Evolutionary conservation across 352 stramenopile genomes (phyloP), one percentile per base, ranked within the genome.

Genomic region (Pythium plurisporium): DNA sequence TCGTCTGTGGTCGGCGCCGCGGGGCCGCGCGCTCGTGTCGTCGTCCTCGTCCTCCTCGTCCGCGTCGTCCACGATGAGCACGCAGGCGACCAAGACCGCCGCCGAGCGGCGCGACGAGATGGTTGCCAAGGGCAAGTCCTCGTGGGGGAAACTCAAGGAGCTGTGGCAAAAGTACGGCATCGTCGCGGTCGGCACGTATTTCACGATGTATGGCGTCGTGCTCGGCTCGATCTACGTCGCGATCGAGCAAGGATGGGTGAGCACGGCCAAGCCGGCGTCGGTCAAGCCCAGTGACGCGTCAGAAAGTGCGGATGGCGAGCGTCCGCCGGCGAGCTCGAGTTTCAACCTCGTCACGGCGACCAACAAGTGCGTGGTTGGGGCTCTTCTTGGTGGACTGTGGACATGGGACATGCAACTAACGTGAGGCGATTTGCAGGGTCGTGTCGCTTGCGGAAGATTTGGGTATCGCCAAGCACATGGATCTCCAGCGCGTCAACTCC

Each of bases 121-220:
- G 51, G 48, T 69, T 40, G 67, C 66, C 29, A 74, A 76, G 53
- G 65, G 64, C 31, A 71, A 74, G 67, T 71, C 65, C 25, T 72
- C 78, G 40, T 61, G 83, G 23, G 73, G 65, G 27, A 73, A 79
- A 14, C 67, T 94, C 17, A 91, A 90, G 58, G 81, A 91, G 22
- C 65, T 92, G 46, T 94, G 84, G 84, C 74, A 73, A 50, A 86
- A 92, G 65, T 94, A 92, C 56, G 84, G 84, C 56, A 64, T 88
- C 26, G 81, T 94, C 40, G 82, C 82, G 3, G 86, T 94, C 38
- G 84, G 79, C 57, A 94, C 84, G 44, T 94, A 94, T 62, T 65
- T 94, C 20, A 70, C 66, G 8, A 79, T 94, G 70, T 94, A 94
- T 38, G 82, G 79, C 23, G 59, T 73, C 20, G 81, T 91, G 45